Percentiles rank a stretch among this genome's conserved stretches.
Conservation (phyloP, 305 asterid genomes). For the Fraxinus nigra region DNA sequence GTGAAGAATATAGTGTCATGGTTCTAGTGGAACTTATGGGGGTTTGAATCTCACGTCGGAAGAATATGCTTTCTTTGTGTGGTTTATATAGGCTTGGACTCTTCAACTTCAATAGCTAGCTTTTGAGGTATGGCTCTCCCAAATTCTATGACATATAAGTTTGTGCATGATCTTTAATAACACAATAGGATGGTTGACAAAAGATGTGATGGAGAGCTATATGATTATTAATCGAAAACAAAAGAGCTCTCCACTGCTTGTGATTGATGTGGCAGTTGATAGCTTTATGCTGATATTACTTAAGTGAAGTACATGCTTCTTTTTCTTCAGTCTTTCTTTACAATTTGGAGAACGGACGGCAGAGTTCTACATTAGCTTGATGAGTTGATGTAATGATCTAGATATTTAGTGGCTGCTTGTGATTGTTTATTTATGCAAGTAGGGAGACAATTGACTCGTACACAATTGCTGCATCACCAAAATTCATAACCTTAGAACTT, state of each 20-base stretch:
- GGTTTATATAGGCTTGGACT: too few relatives aligned
- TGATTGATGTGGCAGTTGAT: background rate
- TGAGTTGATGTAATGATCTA: background rate
- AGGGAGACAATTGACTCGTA: slow-evolving; percentile 57
- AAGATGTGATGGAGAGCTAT: background rate
- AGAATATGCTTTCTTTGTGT: too few relatives aligned
- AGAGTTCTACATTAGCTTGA: too few relatives aligned
- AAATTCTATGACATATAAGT: too few relatives aligned
- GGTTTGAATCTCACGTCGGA: too few relatives aligned
- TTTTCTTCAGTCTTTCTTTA: background rate
- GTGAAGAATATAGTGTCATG: background rate
- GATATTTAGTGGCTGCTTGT: background rate
- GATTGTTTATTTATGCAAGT: slow-evolving; percentile 13
- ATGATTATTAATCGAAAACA: background rate
- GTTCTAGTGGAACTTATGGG: too few relatives aligned
- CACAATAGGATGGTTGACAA: background rate
- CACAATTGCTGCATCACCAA: slow-evolving; percentile 56
- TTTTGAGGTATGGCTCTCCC: too few relatives aligned
- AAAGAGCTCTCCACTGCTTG: background rate
- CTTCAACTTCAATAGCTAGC: too few relatives aligned
- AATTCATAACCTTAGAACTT: slow-evolving; percentile 39
- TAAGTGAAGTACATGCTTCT: background rate
- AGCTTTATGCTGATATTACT: background rate
- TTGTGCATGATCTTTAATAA: background rate
- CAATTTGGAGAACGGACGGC: background rate